Evolutionary conservation across 805 yeast genomes (phyloP).

Genomic region (Kurtzmaniella fragi): DNA sequence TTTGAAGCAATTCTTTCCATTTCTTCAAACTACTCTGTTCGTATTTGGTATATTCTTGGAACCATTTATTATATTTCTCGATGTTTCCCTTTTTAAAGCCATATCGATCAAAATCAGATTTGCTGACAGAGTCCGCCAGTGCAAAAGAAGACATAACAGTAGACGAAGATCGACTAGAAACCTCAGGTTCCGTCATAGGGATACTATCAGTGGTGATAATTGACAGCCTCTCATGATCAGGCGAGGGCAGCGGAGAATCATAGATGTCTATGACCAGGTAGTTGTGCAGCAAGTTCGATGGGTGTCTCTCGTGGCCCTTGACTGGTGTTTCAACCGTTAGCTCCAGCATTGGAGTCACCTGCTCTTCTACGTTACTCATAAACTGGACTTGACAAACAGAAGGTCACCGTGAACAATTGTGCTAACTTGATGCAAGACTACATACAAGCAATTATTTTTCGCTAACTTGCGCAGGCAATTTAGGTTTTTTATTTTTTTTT

Average conservation of each 20-base stretch:
- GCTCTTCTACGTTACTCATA: too few species aligned
- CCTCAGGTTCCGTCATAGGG: not conserved
- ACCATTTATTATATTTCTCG: conserved; percentile 70
- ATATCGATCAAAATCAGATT: conserved; percentile 56
- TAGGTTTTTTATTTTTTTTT: too few species aligned
- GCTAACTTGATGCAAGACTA: too few species aligned
- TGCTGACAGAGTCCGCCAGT: not conserved
- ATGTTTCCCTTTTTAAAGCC: conserved; percentile 74
- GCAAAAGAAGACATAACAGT: not conserved
- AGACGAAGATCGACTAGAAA: not conserved
- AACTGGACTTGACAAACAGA: too few species aligned
- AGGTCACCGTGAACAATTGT: too few species aligned
- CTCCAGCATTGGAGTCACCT: too few species aligned
- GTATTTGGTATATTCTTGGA: conserved; percentile 60
- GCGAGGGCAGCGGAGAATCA: conserved; percentile 13
- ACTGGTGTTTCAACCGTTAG: too few species aligned
- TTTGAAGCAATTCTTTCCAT: conserved; percentile 67
- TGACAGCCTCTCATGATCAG: not conserved
- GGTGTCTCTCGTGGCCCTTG: too few species aligned
- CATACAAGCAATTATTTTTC: too few species aligned
- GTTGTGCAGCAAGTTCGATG: conserved; percentile 11
- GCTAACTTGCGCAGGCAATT: too few species aligned
- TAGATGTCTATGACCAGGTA: conserved; percentile 36
- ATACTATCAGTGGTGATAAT: not conserved
- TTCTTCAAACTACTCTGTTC: conserved; percentile 62